Evolutionary conservation across 169 alveolate species (phyloP), one percentile per base, ranked within the genome.

Genomic region (Toxoplasma gondii): DNA sequence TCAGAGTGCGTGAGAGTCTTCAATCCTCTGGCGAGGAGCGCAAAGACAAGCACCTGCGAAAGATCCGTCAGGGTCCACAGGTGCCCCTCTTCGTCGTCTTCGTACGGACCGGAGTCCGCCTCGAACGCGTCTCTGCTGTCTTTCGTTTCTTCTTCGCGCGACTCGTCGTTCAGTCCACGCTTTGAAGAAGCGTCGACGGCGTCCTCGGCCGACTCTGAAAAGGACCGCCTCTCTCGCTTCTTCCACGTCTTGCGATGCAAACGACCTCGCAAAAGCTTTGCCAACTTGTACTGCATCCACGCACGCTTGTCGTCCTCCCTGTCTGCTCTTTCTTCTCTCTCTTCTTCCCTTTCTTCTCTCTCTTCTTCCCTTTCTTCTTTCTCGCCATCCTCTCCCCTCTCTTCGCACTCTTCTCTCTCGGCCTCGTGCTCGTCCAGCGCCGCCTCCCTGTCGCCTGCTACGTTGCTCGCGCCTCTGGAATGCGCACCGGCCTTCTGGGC

Each of bases 1-100:
- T 88, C 39, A 0, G 74, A 34, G 78, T 88, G 93, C 54, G 93
- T 88, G n/a, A 53, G 87, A 31, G 93, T 88, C 78, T 88, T 88
- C 43, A 74, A 29, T 12, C 93, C 93, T 1, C 41, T 22, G 22
- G 87, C 34, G 41, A 88, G 86, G 27, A 88, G 93, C 69, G 64
- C 69, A 69, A 67, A 88, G 43, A 88, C 93, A 67, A 88, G 64
- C n/a, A 88, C 39, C 64, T 88, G 44, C 41, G 74, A 31, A 39
- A 67, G 43, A 0, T 64, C 87, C 19, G 44, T 54, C 9, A 41
- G 44, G 0, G 44, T 5, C 93, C 93, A 88, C 43, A 41, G 70
- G 87, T 10, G 67, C 1, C 87, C 86, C 22, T 10, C 64, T 67
- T 88, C 87, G 41, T 31, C 84, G 84, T 74, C 84, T 74, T 74